These are phyloP conservation scores for Penicillium sp. DNA, from an alignment of 2,329 filamentous ascomycete genomes.

Conservation along the genomic window DNA sequence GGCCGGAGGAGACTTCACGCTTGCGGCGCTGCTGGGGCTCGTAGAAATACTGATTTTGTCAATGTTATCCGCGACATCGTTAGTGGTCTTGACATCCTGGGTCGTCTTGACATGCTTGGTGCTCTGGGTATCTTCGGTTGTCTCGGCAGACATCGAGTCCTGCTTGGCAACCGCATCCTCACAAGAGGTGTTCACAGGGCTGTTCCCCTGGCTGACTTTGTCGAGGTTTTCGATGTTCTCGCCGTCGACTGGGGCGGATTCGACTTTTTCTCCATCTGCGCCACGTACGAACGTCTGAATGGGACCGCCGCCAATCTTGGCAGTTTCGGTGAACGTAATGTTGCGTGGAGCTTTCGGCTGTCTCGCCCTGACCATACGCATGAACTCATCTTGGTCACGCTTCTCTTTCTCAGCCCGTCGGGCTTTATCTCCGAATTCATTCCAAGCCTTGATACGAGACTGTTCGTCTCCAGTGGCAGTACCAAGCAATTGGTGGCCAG, in stretches of 20 bases:
- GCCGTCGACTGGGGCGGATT: background rate
- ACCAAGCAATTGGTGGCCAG: background rate
- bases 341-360: background rate
- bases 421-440: slow-evolving; percentile 37
- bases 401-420: slow-evolving; percentile 14
- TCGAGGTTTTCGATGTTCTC: background rate
- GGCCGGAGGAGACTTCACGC: background rate
- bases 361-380: background rate
- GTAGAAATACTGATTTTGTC: slow-evolving; percentile 8
- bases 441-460: slow-evolving; percentile 39
- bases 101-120: background rate
- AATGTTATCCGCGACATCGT: background rate
- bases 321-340: background rate
- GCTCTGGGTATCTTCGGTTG: background rate
- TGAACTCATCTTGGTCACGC: background rate
- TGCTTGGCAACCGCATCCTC: background rate
- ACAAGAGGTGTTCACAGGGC: background rate
- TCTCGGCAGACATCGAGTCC: background rate
- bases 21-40: background rate
- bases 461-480: slow-evolving; percentile 4
- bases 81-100: background rate
- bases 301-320: background rate
- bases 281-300: background rate
- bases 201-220: background rate
- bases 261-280: slow-evolving; percentile 17